Conservation (phyloP, 2,329 filamentous ascomycete species). For the Scedosporium aurantiacum region DNA sequence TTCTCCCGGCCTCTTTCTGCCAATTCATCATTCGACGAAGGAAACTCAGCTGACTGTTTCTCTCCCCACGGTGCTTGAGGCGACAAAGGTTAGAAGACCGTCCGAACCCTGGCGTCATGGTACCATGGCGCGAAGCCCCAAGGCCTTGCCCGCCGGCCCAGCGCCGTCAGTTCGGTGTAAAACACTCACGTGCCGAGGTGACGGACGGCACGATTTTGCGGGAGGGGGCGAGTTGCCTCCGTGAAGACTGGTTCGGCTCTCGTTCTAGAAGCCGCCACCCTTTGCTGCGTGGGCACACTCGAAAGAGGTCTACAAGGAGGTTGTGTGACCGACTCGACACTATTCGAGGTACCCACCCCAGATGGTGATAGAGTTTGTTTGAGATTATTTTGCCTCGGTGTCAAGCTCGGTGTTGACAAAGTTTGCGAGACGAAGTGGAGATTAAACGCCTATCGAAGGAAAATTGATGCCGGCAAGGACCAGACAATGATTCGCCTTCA, state of each 20-base stretch:
- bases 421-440: background rate
- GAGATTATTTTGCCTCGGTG: background rate
- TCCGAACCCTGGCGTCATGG: background rate
- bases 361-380: slow-evolving; percentile 3
- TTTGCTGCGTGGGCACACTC: background rate
- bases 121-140: background rate
- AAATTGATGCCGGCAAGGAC: too few species aligned
- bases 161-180: background rate
- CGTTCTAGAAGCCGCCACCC: background rate
- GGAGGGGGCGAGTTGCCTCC: too few species aligned
- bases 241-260: background rate
- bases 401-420: background rate
- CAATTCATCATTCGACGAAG: background rate
- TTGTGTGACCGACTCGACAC: background rate
- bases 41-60: background rate
- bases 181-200: background rate
- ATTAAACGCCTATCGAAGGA: background rate
- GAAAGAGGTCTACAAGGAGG: background rate
- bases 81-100: background rate
- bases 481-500: too few species aligned
- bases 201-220: too few species aligned
- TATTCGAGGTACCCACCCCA: background rate
- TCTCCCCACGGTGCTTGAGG: background rate
- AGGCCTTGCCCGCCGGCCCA: background rate
- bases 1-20: background rate